Base-by-base conservation (phyloP, 176 grass and related monocot genomes). In the Hyparrhenia diplandra region DNA sequence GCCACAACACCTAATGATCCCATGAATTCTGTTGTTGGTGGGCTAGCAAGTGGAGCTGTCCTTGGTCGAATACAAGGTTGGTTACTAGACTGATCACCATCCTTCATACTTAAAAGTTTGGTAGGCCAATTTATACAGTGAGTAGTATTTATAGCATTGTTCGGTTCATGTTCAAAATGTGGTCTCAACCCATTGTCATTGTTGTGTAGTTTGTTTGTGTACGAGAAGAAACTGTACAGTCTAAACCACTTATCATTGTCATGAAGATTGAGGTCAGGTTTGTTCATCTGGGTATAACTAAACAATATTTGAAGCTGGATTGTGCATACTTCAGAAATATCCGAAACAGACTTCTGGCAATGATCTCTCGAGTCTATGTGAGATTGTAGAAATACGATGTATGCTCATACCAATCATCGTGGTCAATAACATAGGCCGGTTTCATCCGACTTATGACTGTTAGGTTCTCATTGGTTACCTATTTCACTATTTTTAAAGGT, bases 21-120 rank as follows among this genome's bases (percentile, higher is more conserved):
- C 73, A 86, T 95, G 82, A 99, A 95, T 80, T 95, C 92, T 60
- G 67, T 88, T 63, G 85, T 95, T 84, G 96, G 96, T 16, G 96
- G 96, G 64, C 74, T 95, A 25, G 88, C 92, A 71, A 95, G 88
- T 82, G 96, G 92, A 80, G 92, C 90, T 91, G 31, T 95, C 81
- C 93, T 95, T 73, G 96, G 96, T 12, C 79, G 90, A 88, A 67
- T 99, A 87, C 96, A 99, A 93, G 96, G 96, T 95, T 90, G 6
- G 74, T 73, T 28, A 34, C 25, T 77, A 60, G 20, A 82, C 25
- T 12, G 1, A 47, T 73, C 14, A 75, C 13, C 65, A 40, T 72
- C 52, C 4, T 84, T 63, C 39, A 69, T 85, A 54, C 20, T 80
- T 75, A n/a, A 78, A 78, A 62, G 28, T 66, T 51, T 32, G 10